A percentile compares a stretch with the other conserved stretches of the same genome.
Conservation (phyloP, 345 rosid species). For the Corchorus olitorius region DNA sequence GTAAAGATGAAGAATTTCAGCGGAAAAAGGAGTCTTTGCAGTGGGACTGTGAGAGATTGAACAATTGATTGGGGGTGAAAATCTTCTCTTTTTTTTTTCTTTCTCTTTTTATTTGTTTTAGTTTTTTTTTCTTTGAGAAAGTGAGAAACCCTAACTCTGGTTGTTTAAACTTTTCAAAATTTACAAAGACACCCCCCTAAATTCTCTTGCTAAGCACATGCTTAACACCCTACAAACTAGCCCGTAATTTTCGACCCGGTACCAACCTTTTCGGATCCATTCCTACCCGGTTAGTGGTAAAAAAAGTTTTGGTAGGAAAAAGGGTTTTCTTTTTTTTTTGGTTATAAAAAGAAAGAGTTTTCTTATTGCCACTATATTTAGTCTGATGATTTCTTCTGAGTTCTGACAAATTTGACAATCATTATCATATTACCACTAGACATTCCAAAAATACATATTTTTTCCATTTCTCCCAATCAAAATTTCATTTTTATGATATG, state of each 20-base stretch:
- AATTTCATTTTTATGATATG: too few relatives aligned
- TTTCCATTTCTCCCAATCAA: too few relatives aligned
- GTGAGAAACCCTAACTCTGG: constrained; percentile 30
- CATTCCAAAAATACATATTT: too few relatives aligned
- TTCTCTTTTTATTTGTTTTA: neutral
- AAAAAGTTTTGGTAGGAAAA: neutral
- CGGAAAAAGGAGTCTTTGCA: neutral
- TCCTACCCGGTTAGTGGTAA: constrained; percentile 1
- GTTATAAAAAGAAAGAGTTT: neutral
- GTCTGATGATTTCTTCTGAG: neutral
- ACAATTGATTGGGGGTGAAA: constrained; percentile 19
- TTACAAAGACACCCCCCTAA: constrained; percentile 9
- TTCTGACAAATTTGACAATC: neutral
- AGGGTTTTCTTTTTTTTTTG: neutral
- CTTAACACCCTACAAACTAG: neutral
- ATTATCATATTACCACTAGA: too few relatives aligned
- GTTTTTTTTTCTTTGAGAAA: neutral
- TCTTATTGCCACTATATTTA: neutral
- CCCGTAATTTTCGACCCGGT: neutral
- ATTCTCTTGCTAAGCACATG: neutral
- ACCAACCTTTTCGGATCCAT: constrained; percentile 13
- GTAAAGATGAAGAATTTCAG: neutral
- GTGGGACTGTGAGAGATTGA: constrained; percentile 12
- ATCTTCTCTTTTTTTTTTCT: neutral
- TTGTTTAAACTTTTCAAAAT: constrained; percentile 13